These are phyloP conservation scores for Mortierella hygrophila DNA, from an alignment of 192 early-diverging fungal species.

Conservation along the genomic window DNA sequence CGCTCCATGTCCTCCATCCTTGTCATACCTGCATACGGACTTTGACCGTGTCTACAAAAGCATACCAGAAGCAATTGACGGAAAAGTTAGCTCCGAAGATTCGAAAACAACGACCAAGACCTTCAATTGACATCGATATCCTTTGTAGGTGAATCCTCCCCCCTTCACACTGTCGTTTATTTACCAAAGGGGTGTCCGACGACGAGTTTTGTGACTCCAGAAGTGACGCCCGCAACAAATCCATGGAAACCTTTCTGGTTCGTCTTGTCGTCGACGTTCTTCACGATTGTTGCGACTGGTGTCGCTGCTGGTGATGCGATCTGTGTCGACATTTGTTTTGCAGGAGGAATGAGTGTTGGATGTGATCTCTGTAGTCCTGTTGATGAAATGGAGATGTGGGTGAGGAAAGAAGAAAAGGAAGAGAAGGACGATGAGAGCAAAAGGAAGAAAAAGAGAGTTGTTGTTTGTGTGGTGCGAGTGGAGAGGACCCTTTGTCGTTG, in stretches of 20 bases:
- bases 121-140: not conserved
- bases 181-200: constrained; percentile 88
- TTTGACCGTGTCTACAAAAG: constrained; percentile 77
- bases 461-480: too few relatives aligned
- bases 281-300: not conserved
- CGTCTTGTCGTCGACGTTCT: constrained; percentile 21
- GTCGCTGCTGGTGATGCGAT: not conserved
- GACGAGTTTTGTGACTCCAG: constrained; percentile 81
- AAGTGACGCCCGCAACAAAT: constrained; percentile 78
- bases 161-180: not conserved
- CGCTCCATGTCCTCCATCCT: not conserved
- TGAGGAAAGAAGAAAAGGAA: not conserved
- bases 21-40: constrained; percentile 75
- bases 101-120: not conserved
- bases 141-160: too few relatives aligned
- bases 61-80: not conserved
- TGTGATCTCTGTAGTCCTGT: not conserved
- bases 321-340: not conserved
- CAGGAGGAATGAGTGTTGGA: not conserved
- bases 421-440: too few relatives aligned
- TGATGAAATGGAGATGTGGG: not conserved
- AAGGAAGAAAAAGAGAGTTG: not conserved
- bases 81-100: not conserved
- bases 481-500: not conserved
- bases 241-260: constrained; percentile 70